A percentile compares a stretch with the other conserved stretches of the same genome.
phyloP scores from a whole-genome alignment of 176 grass and related monocot species.

The Oryza rufipogon region DNA sequence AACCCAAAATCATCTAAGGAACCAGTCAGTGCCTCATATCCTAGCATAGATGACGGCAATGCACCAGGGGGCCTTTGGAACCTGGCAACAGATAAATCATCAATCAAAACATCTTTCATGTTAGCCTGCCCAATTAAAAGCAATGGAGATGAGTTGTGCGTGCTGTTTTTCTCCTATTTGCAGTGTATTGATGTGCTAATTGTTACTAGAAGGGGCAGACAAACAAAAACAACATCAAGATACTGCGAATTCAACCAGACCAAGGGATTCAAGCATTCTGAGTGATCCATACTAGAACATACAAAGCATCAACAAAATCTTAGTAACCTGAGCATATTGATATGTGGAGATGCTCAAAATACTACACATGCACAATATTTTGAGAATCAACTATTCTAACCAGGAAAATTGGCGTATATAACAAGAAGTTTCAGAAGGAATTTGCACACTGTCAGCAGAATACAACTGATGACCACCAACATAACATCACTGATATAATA shows the following conservation, averaged over 20 bases:
- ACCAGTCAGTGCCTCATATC: constrained; percentile 68
- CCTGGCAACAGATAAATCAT: constrained; percentile 36
- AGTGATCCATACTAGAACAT: background rate
- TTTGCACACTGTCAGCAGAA: background rate
- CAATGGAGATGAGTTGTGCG: too few relatives aligned
- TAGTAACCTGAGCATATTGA: background rate
- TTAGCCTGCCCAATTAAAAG: background rate
- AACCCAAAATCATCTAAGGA: constrained; percentile 72
- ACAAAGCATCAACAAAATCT: background rate
- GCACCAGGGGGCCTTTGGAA: constrained; percentile 78
- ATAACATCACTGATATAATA: background rate
- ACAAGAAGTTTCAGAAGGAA: background rate
- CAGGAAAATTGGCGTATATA: background rate
- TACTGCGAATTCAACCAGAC: constrained; percentile 8
- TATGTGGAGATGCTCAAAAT: background rate
- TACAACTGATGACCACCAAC: background rate
- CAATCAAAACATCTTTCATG: background rate
- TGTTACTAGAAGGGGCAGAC: background rate
- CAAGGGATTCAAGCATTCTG: background rate
- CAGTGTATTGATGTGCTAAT: background rate
- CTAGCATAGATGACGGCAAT: constrained; percentile 75
- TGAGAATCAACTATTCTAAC: background rate
- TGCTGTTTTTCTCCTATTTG: background rate
- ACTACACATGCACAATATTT: background rate
- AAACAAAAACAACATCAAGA: background rate